phyloP scores from a whole-genome alignment of 2,329 filamentous ascomycete species.

The Dothideomycetes sp. region DNA sequence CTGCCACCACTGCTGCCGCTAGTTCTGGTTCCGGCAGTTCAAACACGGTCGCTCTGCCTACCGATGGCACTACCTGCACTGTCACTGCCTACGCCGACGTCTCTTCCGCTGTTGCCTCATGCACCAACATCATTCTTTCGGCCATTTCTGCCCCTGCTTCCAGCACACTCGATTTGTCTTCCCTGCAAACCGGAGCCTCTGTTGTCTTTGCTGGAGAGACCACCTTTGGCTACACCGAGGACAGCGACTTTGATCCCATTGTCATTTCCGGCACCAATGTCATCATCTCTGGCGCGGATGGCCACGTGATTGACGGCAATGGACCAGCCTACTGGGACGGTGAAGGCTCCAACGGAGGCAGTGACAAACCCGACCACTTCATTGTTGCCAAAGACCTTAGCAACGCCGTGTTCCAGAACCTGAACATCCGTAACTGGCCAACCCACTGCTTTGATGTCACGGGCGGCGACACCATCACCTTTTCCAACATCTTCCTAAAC shows the following conservation, averaged over 20 bases:
- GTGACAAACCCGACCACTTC: constrained; percentile 55
- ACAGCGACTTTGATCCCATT: constrained; percentile 45
- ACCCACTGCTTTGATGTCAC: constrained; percentile 42
- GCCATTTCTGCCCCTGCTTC: background rate
- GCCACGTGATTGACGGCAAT: constrained; percentile 45
- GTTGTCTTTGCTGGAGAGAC: constrained; percentile 54
- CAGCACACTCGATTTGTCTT: background rate
- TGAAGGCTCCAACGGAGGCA: constrained; percentile 47
- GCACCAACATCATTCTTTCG: background rate
- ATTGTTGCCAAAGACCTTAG: constrained; percentile 31
- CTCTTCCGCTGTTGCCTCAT: background rate
- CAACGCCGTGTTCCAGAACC: constrained; percentile 36
- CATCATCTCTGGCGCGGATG: constrained; percentile 41
- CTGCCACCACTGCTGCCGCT: background rate
- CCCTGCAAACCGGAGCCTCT: background rate
- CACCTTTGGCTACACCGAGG: constrained; percentile 54
- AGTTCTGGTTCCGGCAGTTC: background rate
- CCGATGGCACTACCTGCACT: background rate
- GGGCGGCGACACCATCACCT: constrained; percentile 27
- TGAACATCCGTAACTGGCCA: constrained; percentile 44
- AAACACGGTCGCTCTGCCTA: background rate
- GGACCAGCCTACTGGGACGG: constrained; percentile 52
- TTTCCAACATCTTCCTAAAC: constrained; percentile 44
- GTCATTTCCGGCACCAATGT: constrained; percentile 49
- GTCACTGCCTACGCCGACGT: constrained; percentile 1